Evolutionary conservation across 1,284 basidiomycete genomes (phyloP).

Genomic region (Ganoderma lucidum): DNA sequence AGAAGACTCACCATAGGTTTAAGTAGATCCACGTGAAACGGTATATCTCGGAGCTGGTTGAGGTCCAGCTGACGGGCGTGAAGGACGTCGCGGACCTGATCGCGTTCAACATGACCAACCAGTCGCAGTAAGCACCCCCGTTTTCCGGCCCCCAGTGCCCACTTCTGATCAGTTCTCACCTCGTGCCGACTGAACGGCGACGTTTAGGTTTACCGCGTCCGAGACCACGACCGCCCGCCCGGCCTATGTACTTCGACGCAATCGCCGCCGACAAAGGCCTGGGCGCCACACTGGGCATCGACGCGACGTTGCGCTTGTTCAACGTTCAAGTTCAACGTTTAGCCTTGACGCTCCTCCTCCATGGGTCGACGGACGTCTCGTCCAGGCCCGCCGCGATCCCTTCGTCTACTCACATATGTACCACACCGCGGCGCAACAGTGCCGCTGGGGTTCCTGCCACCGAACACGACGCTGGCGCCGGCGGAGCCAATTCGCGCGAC

Average conservation of each 20-base stretch:
- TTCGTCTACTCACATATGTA: too few relatives aligned
- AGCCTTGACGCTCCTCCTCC: conserved; percentile 66
- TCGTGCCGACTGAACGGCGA: not conserved
- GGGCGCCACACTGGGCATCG: conserved; percentile 53
- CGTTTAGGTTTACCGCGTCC: conserved; percentile 46
- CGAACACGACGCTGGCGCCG: conserved; percentile 46
- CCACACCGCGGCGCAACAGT: conserved; percentile 42
- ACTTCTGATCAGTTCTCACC: too few relatives aligned
- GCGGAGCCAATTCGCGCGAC: conserved; percentile 51
- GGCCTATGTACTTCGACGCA: conserved; percentile 45
- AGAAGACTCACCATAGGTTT: not conserved
- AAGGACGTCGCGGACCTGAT: conserved; percentile 50
- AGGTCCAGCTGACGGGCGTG: conserved; percentile 46
- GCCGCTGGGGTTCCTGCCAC: conserved; percentile 67
- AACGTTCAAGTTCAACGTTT: conserved; percentile 33
- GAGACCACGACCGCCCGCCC: conserved; percentile 47
- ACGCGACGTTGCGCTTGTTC: conserved; percentile 46
- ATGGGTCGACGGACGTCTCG: conserved; percentile 50
- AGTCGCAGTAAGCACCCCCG: conserved; percentile 45
- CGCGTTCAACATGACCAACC: conserved; percentile 49
- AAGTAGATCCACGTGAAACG: conserved; percentile 45
- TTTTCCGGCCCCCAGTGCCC: too few relatives aligned
- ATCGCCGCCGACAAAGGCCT: conserved; percentile 47
- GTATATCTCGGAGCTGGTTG: conserved; percentile 44
- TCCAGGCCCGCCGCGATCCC: conserved; percentile 52